Evolutionary conservation across 495 filamentous ascomycete genomes (phyloP), one percentile per base, ranked within the genome.

Genomic region (Daldinia loculata): DNA sequence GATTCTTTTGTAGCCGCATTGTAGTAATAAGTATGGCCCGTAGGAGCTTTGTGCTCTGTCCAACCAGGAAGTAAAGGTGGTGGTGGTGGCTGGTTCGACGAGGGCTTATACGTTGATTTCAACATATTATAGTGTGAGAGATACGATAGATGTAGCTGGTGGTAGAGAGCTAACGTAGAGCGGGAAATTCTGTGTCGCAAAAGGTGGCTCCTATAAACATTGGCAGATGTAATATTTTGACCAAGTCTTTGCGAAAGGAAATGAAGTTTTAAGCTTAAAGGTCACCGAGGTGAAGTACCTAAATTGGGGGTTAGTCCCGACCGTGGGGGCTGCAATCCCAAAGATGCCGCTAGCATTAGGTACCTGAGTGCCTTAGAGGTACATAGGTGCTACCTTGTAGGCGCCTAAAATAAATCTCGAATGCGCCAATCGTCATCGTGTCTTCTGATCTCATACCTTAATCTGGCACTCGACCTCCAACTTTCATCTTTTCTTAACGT

Each of bases 31-130:
- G 86, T 84, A 75, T 96, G 93, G 6, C 94, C 94, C 63, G 92
- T 90, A 15, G 94, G 94, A 63, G 95, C 92, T 83, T 91, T 93
- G 80, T 98, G 94, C 79, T 97, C 92, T 27, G 92, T 93, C 94
- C 94, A 98, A 24, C 92, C 95, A 24, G 89, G 85, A 7, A 90
- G 89, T 3, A 97, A 82, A 17, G 92, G 89, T 55, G 84, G 83
- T n/a, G 84, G 83, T n/a, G 68, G 82, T n/a, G 69, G 74, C n/a
- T 66, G 67, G 38, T 73, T 75, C 32, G 76, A 57, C 15, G 80
- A 80, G 11, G 85, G 83, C 61, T 84, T 86, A 76, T 90, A 85
- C 6, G 89, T 91, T 0, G 89, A 90, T 57, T 89, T 90, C 55
- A 91, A 73, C 89, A 90, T 90, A 19, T 57, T 56, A 3, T 43